A percentile compares a stretch with the other conserved stretches of the same genome.
These are phyloP conservation scores for Physcomitrellopsis africana DNA, from an alignment of 225 moss, liverwort and hornwort genomes.

Conservation along the genomic window DNA sequence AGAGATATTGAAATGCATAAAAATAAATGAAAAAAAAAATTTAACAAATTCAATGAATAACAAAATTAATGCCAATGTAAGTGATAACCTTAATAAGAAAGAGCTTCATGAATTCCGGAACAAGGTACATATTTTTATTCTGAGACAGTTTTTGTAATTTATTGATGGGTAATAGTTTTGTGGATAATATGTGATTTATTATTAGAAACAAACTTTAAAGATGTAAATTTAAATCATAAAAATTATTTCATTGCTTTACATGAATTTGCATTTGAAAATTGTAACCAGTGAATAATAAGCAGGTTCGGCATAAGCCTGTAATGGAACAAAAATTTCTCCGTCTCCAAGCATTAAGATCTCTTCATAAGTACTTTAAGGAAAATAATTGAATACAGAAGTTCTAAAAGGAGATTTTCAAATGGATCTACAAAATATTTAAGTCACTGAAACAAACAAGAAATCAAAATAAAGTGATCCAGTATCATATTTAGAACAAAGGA, in stretches of 20 bases:
- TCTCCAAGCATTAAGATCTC: constrained; percentile 35
- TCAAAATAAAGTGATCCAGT: too few relatives aligned
- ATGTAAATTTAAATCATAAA: too few relatives aligned
- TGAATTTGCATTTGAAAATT: not conserved
- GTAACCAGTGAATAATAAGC: too few relatives aligned
- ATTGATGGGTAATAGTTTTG: too few relatives aligned
- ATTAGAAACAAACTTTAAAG: too few relatives aligned
- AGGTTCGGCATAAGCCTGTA: constrained; percentile 51
- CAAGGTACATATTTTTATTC: constrained; percentile 15
- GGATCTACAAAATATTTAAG: too few relatives aligned
- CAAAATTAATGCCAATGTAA: not conserved
- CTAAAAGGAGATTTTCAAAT: too few relatives aligned
- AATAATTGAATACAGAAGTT: constrained; percentile 13
- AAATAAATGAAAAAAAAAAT: not conserved
- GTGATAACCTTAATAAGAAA: constrained; percentile 26
- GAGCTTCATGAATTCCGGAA: constrained; percentile 35
- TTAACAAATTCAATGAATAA: not conserved
- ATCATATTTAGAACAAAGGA: too few relatives aligned
- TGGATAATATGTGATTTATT: fast-evolving
- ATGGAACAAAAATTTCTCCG: constrained; percentile 54
- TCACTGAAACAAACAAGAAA: too few relatives aligned
- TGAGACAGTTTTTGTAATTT: too few relatives aligned
- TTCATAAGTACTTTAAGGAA: constrained; percentile 40
- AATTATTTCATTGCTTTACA: too few relatives aligned
- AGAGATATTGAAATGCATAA: constrained; percentile 43